phyloP scores from a whole-genome alignment of 1,284 basidiomycete genomes.

The Apiotrichum domesticum region DNA sequence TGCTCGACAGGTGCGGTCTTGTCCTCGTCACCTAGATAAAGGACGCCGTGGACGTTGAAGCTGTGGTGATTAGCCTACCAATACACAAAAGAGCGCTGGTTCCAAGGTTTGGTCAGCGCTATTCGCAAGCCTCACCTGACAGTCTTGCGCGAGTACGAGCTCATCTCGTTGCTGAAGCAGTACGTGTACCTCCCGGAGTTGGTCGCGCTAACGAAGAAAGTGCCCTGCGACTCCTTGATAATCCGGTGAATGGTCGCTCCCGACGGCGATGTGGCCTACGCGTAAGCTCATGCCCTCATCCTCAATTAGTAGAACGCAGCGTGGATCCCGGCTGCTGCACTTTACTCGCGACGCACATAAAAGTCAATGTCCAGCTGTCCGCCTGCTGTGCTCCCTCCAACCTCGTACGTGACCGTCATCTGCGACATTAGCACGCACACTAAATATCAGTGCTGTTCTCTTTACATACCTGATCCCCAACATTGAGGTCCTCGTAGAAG shows the following conservation, averaged over 20 bases:
- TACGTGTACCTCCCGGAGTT: constrained; percentile 85
- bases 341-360: constrained; percentile 56
- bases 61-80: constrained; percentile 48
- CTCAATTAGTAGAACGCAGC: too few relatives aligned
- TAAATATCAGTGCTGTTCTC: too few relatives aligned
- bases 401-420: constrained; percentile 99
- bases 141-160: constrained; percentile 86
- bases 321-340: too few relatives aligned
- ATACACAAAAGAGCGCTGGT: too few relatives aligned
- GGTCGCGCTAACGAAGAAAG: constrained; percentile 77
- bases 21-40: constrained; percentile 54
- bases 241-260: constrained; percentile 66
- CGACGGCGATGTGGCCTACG: constrained; percentile 71
- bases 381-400: constrained; percentile 64
- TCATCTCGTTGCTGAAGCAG: constrained; percentile 98
- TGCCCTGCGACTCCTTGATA: constrained; percentile 81
- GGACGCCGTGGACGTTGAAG: constrained; percentile 97
- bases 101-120: constrained; percentile 2
- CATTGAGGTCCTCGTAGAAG: constrained; percentile 95
- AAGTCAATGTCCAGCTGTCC: constrained; percentile 97
- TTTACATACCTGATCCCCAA: constrained; percentile 73
- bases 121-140: constrained; percentile 61
- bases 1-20: constrained; percentile 86
- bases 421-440: constrained; percentile 40
- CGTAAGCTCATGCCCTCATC: background rate